Conservation (phyloP, 345 rosid species). For the Pelargonium nanum region DNA sequence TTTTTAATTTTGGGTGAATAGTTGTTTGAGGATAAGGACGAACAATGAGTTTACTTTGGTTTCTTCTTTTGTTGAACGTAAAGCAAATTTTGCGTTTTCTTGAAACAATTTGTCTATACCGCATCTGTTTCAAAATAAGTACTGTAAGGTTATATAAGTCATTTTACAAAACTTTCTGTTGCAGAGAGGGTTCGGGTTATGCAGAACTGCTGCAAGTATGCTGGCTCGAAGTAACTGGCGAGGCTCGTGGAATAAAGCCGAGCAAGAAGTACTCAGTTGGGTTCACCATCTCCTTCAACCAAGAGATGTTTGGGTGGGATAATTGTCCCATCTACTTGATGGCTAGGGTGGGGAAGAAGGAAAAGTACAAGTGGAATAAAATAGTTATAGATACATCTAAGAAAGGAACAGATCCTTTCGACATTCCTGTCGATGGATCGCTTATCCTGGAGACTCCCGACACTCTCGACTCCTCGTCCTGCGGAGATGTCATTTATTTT, state of each 20-base stretch:
- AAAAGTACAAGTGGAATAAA: conserved; percentile 24
- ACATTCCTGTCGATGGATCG: background rate
- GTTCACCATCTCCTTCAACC: conserved; percentile 26
- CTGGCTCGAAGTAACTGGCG: conserved; percentile 54
- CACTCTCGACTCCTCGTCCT: too few species aligned
- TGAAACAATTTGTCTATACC: too few species aligned
- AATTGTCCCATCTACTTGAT: conserved; percentile 36
- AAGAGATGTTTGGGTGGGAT: conserved; percentile 43
- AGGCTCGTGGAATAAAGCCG: background rate
- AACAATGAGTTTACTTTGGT: too few species aligned
- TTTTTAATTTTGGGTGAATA: too few species aligned
- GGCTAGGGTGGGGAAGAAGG: conserved; percentile 46
- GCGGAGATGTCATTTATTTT: background rate
- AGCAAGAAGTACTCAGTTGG: conserved; percentile 22
- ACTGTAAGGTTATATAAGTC: too few species aligned
- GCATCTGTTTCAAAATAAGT: too few species aligned
- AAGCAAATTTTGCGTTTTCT: too few species aligned
- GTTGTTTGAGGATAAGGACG: too few species aligned
- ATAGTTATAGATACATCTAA: background rate
- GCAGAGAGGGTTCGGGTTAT: background rate
- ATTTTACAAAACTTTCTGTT: too few species aligned
- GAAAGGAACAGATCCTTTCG: background rate
- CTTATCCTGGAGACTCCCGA: background rate
- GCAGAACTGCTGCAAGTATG: conserved; percentile 35
- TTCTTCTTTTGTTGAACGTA: too few species aligned